Base-by-base conservation (phyloP, 2,329 filamentous ascomycete genomes). In the Nigrospora osmanthi region DNA sequence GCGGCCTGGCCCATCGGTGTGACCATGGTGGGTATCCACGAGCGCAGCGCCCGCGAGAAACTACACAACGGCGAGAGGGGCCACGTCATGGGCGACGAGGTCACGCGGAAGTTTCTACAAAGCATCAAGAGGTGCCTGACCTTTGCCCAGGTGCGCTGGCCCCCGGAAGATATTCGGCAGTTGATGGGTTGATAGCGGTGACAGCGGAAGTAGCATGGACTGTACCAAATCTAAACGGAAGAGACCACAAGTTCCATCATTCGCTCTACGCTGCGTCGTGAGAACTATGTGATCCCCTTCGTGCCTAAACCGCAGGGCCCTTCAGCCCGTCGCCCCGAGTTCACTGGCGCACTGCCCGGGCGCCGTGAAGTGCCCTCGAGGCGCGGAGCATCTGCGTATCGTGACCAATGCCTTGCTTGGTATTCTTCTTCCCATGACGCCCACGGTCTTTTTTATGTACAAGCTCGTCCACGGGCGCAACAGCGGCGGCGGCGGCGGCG, bases 1-100 rank as follows among this genome's bases (percentile, higher is more conserved):
- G 90, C 89, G 54, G 93, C 93, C 14, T 98, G 93, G 93, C 93
- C 93, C 19, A 98, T 98, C 59, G 93, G 93, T 67, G 93, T 98
- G 35, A 98, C 93, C 64, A 98, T 97, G 93, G 93, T 98, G 59
- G 93, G 93, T 73, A 98, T 98, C 57, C 93, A 98, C 78, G 93
- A 97, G 73, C 82, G 93, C 60, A 93, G 86, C 54, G 91, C 93
- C 16, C 80, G 93, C 51, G 93, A 98, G 69, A 98, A 98, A 69
- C 71, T 98, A 48, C 90, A 97, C 62, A 81, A 93, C 63, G 85
- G 83, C 47, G 81, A 85, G 59, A 85, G 89, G 58, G 93, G 91
- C 4, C 90, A 98, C 64, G 95, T 97, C 56, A 89, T 98, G 83
- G 91, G 89, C 47, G 93, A 97, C 61, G 93, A 98, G 69, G 83